These are phyloP conservation scores for Candida nitratophila DNA, from an alignment of 805 yeast species.

Conservation along the genomic window DNA sequence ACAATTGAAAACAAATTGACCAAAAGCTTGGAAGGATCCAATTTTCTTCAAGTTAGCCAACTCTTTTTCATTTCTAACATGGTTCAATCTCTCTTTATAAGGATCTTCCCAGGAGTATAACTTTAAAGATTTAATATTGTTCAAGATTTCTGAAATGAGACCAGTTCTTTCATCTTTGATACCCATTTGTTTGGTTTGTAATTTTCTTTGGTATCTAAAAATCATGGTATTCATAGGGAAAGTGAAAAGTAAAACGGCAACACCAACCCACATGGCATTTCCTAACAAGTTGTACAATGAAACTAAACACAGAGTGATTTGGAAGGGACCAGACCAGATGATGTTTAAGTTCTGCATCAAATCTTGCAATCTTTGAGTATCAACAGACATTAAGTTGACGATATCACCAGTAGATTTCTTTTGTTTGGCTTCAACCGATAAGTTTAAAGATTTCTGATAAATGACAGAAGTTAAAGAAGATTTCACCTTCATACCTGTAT, in stretches of 20 bases:
- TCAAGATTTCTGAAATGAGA: conserved; percentile 78
- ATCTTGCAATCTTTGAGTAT: conserved; percentile 82
- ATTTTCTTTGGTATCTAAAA: conserved; percentile 57
- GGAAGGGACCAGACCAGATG: conserved; percentile 92
- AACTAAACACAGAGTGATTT: conserved; percentile 65
- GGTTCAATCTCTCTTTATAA: conserved; percentile 60
- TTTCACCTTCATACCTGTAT: conserved; percentile 69
- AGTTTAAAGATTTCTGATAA: conserved; percentile 58
- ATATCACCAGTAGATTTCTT: conserved; percentile 83
- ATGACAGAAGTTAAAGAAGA: conserved; percentile 61
- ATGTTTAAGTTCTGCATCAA: conserved; percentile 70
- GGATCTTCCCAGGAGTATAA: conserved; percentile 95
- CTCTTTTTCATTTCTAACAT: conserved; percentile 86
- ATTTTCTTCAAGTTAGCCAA: conserved; percentile 66
- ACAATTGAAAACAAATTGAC: conserved; percentile 71
- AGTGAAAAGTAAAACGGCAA: conserved; percentile 65
- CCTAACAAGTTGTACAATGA: conserved; percentile 73
- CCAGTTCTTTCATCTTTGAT: conserved; percentile 90
- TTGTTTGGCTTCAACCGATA: conserved; percentile 67
- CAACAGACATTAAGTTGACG: conserved; percentile 92
- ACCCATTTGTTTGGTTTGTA: conserved; percentile 84
- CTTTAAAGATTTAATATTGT: conserved; percentile 87
- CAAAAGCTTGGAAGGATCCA: conserved; percentile 64
- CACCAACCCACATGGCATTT: conserved; percentile 95
- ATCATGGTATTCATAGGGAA: conserved; percentile 72